Base-by-base conservation (phyloP, 352 stramenopile genomes). In the Paralagenidium karlingii region DNA sequence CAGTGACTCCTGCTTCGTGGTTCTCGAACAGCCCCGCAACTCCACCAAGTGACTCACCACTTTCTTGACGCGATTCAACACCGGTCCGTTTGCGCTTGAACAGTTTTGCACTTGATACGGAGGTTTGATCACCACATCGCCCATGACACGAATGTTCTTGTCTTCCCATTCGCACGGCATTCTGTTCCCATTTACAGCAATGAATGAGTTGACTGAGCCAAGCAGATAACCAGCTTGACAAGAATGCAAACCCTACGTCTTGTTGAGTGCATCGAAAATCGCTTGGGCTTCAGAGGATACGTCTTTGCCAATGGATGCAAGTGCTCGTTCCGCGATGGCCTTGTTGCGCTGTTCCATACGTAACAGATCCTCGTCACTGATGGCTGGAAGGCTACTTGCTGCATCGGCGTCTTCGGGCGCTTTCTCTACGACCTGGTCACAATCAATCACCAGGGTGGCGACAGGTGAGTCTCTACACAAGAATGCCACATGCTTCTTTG, bases 201-300 rank as follows among this genome's bases (percentile, higher is more conserved):
- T 3, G 3, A 3, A 3, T 8, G 19, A 45, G 24, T 56, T 20
- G 26, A 29, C 30, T 22, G n/a, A 8, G 16, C 5, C 4, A 25
- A 24, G 13, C 18, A n/a, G 1, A 18, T 50, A 11, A 45, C 21
- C 20, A n/a, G 40, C 2, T 29, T 22, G 3, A 36, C 8, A 22
- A 41, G 5, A 42, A 16, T 13, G 19, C 8, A 51, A n/a, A 21
- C 40, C 63, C 47, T 73, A 90, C 60, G 79, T 93, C 55, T 93
- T 93, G 61, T 88, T 89, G 33, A 93, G 70, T 24, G 76, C 76
- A 44, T 93, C 77, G 34, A 93, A 93, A 51, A 90, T 83, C 26
- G 55, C 47, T 43, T 93, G 79, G 20, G 76, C 76, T 40, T 86
- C 63, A 2, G 51, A 45, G 5, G 58, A 61, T 34, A 93, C 79